Evolutionary conservation across 352 stramenopile genomes (phyloP), one percentile per base, ranked within the genome.

Genomic region (Nothophytophthora sp.): DNA sequence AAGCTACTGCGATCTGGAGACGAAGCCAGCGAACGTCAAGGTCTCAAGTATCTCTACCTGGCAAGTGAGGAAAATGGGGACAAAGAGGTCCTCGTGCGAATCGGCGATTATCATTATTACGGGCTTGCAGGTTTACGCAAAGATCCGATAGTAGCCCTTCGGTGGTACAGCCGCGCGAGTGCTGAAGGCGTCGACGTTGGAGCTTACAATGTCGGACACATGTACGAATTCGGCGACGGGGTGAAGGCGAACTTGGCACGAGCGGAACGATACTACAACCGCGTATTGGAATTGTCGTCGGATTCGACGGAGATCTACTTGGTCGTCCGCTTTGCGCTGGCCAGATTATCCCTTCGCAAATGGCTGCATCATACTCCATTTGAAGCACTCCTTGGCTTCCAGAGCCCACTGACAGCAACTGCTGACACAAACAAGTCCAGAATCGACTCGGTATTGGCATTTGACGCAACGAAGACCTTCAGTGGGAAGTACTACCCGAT

Each of bases 61-160:
- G 58, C 81, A 11, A 65, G 49, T 12, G 36, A 55, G 6, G 46
- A 60, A 32, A 87, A 77, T 43, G 55, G 54, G 15, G 77, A 94
- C 49, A 72, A 60, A 42, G 75, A 94, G 47, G 67, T 70, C 13
- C 56, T 89, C 2, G 65, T 92, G 15, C 76, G 77, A 13, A 81
- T 94, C 6, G 84, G 84, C 37, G 84, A 94, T 48, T 89, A 71
- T 34, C 63, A 90, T 40, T 94, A 85, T 49, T 90, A 92, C 46
- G 81, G 81, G 6, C 50, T 78, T 34, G 77, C 63, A 5, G 73
- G 73, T 0, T 30, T 94, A 11, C 33, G 12, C 0, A 47, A 39
- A 18, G 55, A 83, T 39, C 27, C 59, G 6, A 49, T 50, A 6
- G 49, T 67, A 28, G 84, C 81, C 3, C 40, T 91, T 35, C 50